Conservation (phyloP, 2,329 filamentous ascomycete species). For the Triangularia setosa region DNA sequence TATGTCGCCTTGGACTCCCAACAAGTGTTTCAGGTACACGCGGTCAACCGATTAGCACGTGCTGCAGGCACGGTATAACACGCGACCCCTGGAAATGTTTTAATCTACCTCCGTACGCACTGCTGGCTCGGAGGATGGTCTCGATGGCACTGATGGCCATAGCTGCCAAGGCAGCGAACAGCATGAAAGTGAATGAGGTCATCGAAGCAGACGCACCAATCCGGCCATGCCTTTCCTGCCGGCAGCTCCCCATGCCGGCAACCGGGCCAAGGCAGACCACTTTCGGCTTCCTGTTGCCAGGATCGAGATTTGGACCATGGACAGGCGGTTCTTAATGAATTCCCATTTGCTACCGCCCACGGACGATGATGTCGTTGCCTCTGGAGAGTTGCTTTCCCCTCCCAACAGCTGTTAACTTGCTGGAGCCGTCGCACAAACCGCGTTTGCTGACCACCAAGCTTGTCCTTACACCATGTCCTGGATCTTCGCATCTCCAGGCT, state of each 20-base stretch:
- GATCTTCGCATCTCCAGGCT: background rate
- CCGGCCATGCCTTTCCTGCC: background rate
- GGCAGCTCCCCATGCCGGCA: background rate
- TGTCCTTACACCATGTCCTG: background rate
- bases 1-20: background rate
- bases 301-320: background rate
- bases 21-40: background rate
- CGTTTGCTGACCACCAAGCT: background rate
- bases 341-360: background rate
- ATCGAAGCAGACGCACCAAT: background rate
- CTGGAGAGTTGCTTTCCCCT: constrained; percentile 1
- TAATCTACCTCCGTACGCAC: background rate
- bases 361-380: constrained; percentile 16
- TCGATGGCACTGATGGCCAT: background rate
- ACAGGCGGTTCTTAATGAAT: background rate
- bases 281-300: background rate
- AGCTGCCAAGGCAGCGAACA: background rate
- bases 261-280: background rate
- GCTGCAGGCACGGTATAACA: background rate
- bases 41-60: background rate
- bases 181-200: background rate
- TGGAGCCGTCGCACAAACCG: background rate
- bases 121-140: background rate
- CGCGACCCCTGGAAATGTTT: background rate
- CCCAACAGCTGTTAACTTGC: background rate